Base-by-base conservation (phyloP, 768 basidiomycete genomes). In the Lactarius deliciosus region DNA sequence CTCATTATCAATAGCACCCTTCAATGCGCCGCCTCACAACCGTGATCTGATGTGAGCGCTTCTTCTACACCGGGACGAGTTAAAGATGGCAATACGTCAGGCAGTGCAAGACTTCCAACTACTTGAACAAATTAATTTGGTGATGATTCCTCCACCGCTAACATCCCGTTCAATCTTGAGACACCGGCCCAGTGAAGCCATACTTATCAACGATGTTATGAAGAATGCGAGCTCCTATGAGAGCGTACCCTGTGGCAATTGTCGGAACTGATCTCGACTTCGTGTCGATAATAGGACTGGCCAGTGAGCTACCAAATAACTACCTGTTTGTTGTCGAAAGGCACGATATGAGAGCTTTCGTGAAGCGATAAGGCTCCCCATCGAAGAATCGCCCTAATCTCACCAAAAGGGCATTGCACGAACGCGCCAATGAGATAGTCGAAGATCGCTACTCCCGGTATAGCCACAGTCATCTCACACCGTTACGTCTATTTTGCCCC, bases 241-340 rank as follows among this genome's bases (percentile, higher is more conserved):
- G 54, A 54, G 65, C 36, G 64, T 15, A 45, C 9, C 57, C 50
- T 5, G 80, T 86, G 15, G 82, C 15, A 40, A 13, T 79, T 59
- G 73, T 86, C 11, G 80, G 86, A 50, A 81, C 86, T 47, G 81
- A 11, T 50, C 50, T 50, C 64, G 5, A 61, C 53, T 28, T 43
- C 22, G 11, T 40, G 30, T 20, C 43, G 20, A 7, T 59, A 34
- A n/a, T 63, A 90, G 88, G 15, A 82, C 86, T 86, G 8, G 86
- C 88, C 0, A 83, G 89, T 5, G 88, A 91, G 71, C 80, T 90
- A 0, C 88, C 87, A 0, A 86, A 83, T 4, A 81, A 82, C 63
- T 86, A 83, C 64, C 87, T 87, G 0, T 90, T 85, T 32, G 47
- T 70, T 10, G 70, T 75, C 20, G 73, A 66, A 28, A 59, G 68